Base-by-base conservation (phyloP, 371 early-diverging fungal species). In the Zopfochytrium polystomum region DNA sequence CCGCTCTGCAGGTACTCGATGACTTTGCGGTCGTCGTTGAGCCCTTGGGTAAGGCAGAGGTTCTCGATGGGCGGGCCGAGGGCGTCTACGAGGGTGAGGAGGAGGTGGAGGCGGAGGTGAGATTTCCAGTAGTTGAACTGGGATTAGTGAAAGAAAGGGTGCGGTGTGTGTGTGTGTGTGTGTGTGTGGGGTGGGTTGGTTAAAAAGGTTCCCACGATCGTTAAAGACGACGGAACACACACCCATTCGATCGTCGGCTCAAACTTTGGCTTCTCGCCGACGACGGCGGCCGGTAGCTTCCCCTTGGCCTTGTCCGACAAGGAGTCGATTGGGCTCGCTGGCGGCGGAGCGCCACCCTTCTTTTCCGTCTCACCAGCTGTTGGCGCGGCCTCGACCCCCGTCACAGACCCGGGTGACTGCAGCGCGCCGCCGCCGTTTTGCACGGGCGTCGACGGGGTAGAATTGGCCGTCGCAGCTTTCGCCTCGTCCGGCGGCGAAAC, bases 31-130 rank as follows among this genome's bases (percentile, higher is more conserved):
- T 80, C 80, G 56, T 76, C 80, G 60, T 68, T 77, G 55, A 70
- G 50, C 18, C 57, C 72, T 38, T 73, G 57, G 13, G 72, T 66
- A 26, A 71, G 25, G 61, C 74, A 76, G 43, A 72, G 63, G 22
- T 55, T 55, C 66, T 90, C 86, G 15, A 91, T 80, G 33, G 77
- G 80, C 0, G 84, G 87, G 1, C 82, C 78, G 13, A 89, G 67
- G 13, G 79, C 59, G 20, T 83, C 80, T 5, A 87, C 64, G 22
- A 90, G 70, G 9, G n/a, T n/a, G n/a, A n/a, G n/a, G n/a, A n/a
- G n/a, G n/a, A n/a, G n/a, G n/a, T n/a, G n/a, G n/a, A n/a, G n/a
- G n/a, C n/a, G n/a, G n/a, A n/a, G n/a, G n/a, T n/a, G n/a, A n/a
- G n/a, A n/a, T n/a, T n/a, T n/a, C 90, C 90, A 90, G 38, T 75